These are phyloP conservation scores for Talinum fruticosum DNA, from an alignment of 148 eudicot species.

Conservation along the genomic window DNA sequence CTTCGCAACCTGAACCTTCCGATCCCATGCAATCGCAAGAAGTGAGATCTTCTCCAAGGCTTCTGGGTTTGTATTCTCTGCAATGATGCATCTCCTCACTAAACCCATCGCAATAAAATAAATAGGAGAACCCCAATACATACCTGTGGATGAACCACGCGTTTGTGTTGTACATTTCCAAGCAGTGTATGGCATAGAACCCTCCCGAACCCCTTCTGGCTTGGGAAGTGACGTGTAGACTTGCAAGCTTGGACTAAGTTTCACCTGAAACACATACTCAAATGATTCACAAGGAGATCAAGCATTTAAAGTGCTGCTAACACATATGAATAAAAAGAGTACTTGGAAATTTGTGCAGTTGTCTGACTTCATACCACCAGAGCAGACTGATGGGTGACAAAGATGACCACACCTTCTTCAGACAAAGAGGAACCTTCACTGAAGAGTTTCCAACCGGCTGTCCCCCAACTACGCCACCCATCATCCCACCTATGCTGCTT, in stretches of 20 bases:
- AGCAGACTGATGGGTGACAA: constrained; percentile 81
- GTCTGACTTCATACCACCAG: constrained; percentile 73
- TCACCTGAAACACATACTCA: constrained; percentile 51
- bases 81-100: constrained; percentile 23
- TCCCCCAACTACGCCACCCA: constrained; percentile 75
- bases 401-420: constrained; percentile 93
- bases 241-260: constrained; percentile 60
- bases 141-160: constrained; percentile 57
- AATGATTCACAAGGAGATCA: constrained; percentile 18
- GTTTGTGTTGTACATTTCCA: constrained; percentile 75
- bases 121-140: constrained; percentile 12
- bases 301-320: background rate
- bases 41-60: constrained; percentile 64
- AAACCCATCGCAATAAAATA: constrained; percentile 1
- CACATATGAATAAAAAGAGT: constrained; percentile 21
- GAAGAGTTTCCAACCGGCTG: constrained; percentile 55
- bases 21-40: constrained; percentile 98
- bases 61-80: constrained; percentile 52
- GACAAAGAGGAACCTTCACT: constrained; percentile 52
- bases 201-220: constrained; percentile 88
- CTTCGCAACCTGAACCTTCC: constrained; percentile 81
- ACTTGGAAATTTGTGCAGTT: constrained; percentile 31
- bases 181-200: constrained; percentile 94
- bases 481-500: constrained; percentile 63
- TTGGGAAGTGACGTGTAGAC: constrained; percentile 66